A percentile compares a stretch with the other conserved stretches of the same genome.
Evolutionary conservation across 176 grass and related monocot species (phyloP).

Genomic region (Luzula sylvatica): DNA sequence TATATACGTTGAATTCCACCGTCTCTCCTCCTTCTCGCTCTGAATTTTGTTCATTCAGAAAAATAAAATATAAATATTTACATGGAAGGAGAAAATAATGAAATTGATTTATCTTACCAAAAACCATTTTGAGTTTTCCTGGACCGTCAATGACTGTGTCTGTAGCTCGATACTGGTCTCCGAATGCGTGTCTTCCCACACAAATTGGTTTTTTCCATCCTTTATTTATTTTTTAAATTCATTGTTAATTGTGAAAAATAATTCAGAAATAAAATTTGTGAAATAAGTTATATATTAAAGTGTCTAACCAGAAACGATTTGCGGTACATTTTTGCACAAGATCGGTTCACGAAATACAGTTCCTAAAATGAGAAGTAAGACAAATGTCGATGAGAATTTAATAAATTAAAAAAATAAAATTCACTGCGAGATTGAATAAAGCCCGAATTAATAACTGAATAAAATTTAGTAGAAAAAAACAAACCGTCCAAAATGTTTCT

Average conservation of each 20-base stretch:
- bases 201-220: slow-evolving; percentile 97
- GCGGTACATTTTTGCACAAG: slow-evolving; percentile 70
- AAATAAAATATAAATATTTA: slow-evolving; percentile 9
- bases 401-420: not conserved
- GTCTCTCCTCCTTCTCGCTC: slow-evolving; percentile 55
- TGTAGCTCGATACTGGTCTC: slow-evolving; percentile 92
- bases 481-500: slow-evolving; percentile 24
- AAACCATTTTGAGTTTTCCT: slow-evolving; percentile 94
- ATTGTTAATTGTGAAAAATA: not conserved
- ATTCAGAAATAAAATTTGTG: not conserved
- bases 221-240: slow-evolving; percentile 17
- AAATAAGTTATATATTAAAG: not conserved
- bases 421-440: not conserved
- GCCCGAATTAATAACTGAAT: not conserved
- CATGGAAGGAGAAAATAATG: not conserved
- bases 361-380: slow-evolving; percentile 32
- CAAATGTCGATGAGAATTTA: not conserved
- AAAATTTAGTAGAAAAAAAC: not conserved
- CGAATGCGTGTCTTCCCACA: slow-evolving; percentile 96
- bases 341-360: slow-evolving; percentile 97
- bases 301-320: slow-evolving; percentile 66
- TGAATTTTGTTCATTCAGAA: slow-evolving; percentile 29
- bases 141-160: slow-evolving; percentile 74
- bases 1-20: slow-evolving; percentile 65
- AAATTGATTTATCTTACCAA: slow-evolving; percentile 48